These are phyloP conservation scores for Trypanosoma cruzi DNA, from an alignment of 208 protist genomes.

Conservation along the genomic window DNA sequence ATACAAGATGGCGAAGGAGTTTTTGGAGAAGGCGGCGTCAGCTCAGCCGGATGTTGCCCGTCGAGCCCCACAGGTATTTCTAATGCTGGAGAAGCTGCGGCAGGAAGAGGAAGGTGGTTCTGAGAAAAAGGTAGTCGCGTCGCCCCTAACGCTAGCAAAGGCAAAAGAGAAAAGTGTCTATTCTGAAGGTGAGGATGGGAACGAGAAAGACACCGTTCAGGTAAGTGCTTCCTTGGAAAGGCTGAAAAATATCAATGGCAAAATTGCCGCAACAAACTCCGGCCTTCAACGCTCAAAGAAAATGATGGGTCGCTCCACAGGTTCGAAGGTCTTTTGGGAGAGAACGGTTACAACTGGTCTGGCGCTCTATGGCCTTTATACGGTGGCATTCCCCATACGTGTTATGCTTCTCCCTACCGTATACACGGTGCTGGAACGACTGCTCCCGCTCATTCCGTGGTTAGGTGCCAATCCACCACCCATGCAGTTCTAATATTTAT, in stretches of 20 bases:
- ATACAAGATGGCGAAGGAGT: slow-evolving; percentile 72
- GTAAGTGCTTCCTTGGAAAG: slow-evolving; percentile 54
- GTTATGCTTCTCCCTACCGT: slow-evolving; percentile 68
- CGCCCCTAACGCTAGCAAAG: slow-evolving; percentile 12
- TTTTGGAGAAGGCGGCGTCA: slow-evolving; percentile 59
- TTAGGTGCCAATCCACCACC: slow-evolving; percentile 33
- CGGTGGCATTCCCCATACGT: slow-evolving; percentile 80
- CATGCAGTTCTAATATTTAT: slow-evolving; percentile 25
- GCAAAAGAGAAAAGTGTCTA: not conserved
- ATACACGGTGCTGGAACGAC: slow-evolving; percentile 59
- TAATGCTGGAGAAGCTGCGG: slow-evolving; percentile 68
- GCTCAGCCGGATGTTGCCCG: slow-evolving; percentile 69
- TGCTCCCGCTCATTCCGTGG: slow-evolving; percentile 76
- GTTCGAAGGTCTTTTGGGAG: slow-evolving; percentile 79
- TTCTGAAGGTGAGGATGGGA: slow-evolving; percentile 6
- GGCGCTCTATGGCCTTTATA: slow-evolving; percentile 66
- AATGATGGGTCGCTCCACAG: slow-evolving; percentile 20
- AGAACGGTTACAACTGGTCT: slow-evolving; percentile 49
- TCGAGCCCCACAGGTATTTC: slow-evolving; percentile 59
- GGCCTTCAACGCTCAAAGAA: slow-evolving; percentile 5
- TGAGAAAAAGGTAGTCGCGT: slow-evolving; percentile 15
- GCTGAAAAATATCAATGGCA: slow-evolving; percentile 48
- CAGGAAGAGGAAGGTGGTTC: slow-evolving; percentile 50
- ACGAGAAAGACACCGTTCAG: slow-evolving; percentile 29
- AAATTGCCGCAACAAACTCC: slow-evolving; percentile 14